A percentile compares a stretch with the other conserved stretches of the same genome.
Conservation (phyloP, 331 rosid genomes). For the Acacia concinna region DNA sequence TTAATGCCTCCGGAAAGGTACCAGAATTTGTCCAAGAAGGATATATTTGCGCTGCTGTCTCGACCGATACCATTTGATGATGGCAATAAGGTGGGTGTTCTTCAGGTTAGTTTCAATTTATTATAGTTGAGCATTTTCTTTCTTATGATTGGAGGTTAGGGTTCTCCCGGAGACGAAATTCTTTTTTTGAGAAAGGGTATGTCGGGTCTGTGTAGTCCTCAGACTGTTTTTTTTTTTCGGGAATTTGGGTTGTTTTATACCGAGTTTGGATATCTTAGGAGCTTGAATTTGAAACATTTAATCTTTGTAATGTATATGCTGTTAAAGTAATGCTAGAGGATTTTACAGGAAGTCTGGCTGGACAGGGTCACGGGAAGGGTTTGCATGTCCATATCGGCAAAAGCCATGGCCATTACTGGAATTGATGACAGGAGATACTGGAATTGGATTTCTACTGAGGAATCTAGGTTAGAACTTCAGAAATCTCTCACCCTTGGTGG, state of each 20-base stretch:
- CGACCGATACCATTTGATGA: conserved; percentile 64
- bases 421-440: conserved; percentile 94
- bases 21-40: conserved; percentile 66
- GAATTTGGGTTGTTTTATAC: background rate
- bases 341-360: conserved; percentile 77
- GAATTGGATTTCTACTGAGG: conserved; percentile 94
- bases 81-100: conserved; percentile 59
- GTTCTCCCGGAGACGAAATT: background rate
- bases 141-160: conserved; percentile 10
- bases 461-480: conserved; percentile 66
- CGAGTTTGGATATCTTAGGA: background rate
- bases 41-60: conserved; percentile 69
- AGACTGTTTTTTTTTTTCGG: background rate
- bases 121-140: background rate
- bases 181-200: background rate
- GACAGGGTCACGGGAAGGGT: conserved; percentile 80
- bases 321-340: conserved; percentile 11
- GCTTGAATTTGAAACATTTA: background rate
- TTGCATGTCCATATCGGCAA: conserved; percentile 82
- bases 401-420: conserved; percentile 80
- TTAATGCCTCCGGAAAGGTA: conserved; percentile 63
- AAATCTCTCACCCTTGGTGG: background rate
- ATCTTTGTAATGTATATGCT: background rate
- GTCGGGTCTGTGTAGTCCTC: background rate
- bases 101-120: background rate